Evolutionary conservation across 345 rosid genomes (phyloP).

Genomic region (Moringa oleifera): DNA sequence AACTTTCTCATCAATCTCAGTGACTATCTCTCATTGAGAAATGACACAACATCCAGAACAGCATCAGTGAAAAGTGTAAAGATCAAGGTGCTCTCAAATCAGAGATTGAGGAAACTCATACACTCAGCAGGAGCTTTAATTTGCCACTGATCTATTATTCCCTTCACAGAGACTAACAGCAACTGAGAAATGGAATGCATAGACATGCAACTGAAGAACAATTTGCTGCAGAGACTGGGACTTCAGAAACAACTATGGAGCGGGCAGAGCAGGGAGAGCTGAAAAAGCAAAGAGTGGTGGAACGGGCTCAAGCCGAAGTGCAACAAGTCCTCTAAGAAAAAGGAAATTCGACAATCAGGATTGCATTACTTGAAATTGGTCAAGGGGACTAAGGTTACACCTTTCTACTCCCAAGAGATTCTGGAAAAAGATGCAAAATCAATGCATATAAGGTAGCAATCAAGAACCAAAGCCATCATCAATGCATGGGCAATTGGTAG

Average conservation of each 20-base stretch:
- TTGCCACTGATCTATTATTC: no score
- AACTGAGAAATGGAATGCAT: no score
- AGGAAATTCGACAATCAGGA: slow-evolving; percentile 17
- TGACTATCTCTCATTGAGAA: background rate
- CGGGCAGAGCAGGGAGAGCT: slow-evolving; percentile 27
- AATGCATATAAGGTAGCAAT: slow-evolving; percentile 17
- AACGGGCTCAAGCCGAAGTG: slow-evolving; percentile 20
- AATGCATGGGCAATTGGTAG: slow-evolving; percentile 35
- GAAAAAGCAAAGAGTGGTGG: slow-evolving; percentile 16
- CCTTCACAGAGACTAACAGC: no score
- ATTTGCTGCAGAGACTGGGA: slow-evolving; percentile 15
- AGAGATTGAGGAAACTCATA: background rate
- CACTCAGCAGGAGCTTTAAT: no score
- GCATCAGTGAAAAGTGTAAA: slow-evolving; percentile 1
- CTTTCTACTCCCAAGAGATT: slow-evolving; percentile 28
- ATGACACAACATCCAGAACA: background rate
- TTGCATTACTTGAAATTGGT: slow-evolving; percentile 17
- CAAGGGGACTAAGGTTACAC: slow-evolving; percentile 24
- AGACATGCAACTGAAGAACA: background rate
- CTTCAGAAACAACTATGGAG: slow-evolving; percentile 19
- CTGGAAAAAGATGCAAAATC: slow-evolving; percentile 9
- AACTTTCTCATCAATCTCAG: slow-evolving; percentile 10
- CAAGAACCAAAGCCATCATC: slow-evolving; percentile 19
- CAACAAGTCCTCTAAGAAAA: slow-evolving; percentile 10
- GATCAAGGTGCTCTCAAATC: background rate